These are phyloP conservation scores for Otatea glauca DNA, from an alignment of 176 grass and related monocot genomes.

Conservation along the genomic window DNA sequence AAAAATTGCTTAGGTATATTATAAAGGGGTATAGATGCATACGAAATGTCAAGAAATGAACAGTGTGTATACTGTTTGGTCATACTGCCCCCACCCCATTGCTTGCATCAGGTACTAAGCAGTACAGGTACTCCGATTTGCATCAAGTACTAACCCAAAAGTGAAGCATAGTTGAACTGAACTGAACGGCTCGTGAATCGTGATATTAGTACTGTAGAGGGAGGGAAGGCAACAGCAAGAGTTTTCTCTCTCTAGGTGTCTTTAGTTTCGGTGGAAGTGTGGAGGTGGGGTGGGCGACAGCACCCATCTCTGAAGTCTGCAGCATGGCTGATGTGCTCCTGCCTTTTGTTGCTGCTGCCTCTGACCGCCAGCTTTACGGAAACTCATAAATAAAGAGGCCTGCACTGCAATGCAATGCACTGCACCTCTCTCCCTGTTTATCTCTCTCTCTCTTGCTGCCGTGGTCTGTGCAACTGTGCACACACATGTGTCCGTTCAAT, in stretches of 20 bases:
- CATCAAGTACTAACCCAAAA: conserved; percentile 3
- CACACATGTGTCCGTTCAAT: conserved; percentile 38
- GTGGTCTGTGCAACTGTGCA: conserved; percentile 20
- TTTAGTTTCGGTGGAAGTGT: neutral
- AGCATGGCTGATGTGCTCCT: conserved; percentile 69
- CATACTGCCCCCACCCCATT: neutral
- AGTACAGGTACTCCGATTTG: neutral
- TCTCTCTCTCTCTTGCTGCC: neutral
- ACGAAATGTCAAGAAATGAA: neutral
- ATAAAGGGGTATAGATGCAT: too few relatives aligned
- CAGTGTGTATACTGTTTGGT: neutral
- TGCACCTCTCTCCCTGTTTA: neutral
- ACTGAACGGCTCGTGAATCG: neutral
- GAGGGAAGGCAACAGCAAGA: neutral
- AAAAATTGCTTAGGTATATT: too few relatives aligned
- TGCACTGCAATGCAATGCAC: neutral
- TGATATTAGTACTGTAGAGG: neutral
- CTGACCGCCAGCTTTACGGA: conserved; percentile 68
- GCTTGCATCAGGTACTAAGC: neutral
- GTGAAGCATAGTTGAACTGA: neutral
- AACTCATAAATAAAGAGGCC: conserved; percentile 76
- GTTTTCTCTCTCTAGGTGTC: conserved; percentile 29
- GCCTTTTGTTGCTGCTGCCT: conserved; percentile 74
- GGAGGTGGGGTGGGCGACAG: conserved; percentile 28
- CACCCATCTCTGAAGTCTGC: conserved; percentile 58